Evolutionary conservation across 2,329 filamentous ascomycete species (phyloP), one percentile per base, ranked within the genome.

Genomic region (Arthroderma uncinatum): DNA sequence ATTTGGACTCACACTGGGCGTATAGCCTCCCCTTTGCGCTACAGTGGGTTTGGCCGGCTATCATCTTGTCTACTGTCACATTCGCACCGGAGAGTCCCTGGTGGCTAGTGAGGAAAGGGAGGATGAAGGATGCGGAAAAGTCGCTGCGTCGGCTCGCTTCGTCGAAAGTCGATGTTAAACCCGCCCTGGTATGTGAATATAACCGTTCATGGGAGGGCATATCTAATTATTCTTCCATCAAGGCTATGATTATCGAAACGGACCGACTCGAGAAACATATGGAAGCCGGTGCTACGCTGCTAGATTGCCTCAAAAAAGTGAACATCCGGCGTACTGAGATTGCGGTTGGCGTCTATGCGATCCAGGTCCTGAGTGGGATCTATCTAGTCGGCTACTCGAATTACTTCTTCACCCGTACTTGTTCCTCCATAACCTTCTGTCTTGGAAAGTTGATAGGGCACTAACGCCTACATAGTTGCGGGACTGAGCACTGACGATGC

Each of bases 251-350:
- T 21, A 60, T 63, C 33, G 58, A 62, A 47, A 63, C 62, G 39
- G 61, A 63, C 57, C 33, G 52, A 14, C 57, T 76, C 34, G 67
- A 74, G 44, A 66, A 72, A 58, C 69, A 74, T 54, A 68, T 73
- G 34, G 64, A 72, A 68, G 65, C 70, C 8, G 69, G 68, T 3
- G 67, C 68, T 4, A 69, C 69, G 0, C 58, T 62, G 21, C 58
- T 60, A 50, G 73, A 77, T 55, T 75, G 71, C 64, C 76, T 77
- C 65, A 68, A 66, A 4, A 67, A 68, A 21, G 66, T 70, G 30
- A 74, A 77, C 57, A 62, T 70, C 3, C 62, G 74, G 1, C 70
- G 75, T 2, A 77, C 75, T 0, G 68, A 71, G 30, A 76, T 77
- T 39, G 72, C 73, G 0, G 63, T 73, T 37, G 70, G 71, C 6